Evolutionary conservation across 1,284 basidiomycete species (phyloP), one percentile per base, ranked within the genome.

Genomic region (Cryptococcus sp.): DNA sequence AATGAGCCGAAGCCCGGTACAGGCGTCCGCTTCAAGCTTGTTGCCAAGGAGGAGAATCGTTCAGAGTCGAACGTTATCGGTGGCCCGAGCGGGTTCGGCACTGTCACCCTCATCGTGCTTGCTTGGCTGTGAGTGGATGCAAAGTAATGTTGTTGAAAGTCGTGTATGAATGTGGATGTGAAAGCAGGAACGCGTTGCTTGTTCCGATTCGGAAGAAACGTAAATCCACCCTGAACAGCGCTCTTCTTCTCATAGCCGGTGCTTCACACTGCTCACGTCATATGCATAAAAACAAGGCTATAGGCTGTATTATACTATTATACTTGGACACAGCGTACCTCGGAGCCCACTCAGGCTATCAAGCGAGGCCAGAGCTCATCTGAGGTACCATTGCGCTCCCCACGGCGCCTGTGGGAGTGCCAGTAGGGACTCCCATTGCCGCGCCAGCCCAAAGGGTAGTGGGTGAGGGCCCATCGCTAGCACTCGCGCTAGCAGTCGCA

Each of bases 71-170:
- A 35, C 3, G 64, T 54, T 27, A 72, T 55, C 6, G 66, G 66
- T n/a, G 64, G 57, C n/a, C 69, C 71, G 30, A 70, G 58, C 2
- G 71, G 71, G 57, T 71, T 71, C 13, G 66, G 71, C 39, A 73
- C 30, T 1, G 67, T 70, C 35, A 71, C 40, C 22, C 66, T 48
- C 66, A 69, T 67, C n/a, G 38, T 56, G 50, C 30, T 35, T 35
- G 30, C 8, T 35, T 35, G 30, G 13, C 8, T 2, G 30, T 10
- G 7, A 13, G 30, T 13, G 10, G 30, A 35, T 35, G 30, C 30
- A 35, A 35, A 35, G 7, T 35, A 35, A 10, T 35, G 30, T 35
- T 5, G 30, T 35, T 35, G 13, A 5, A 35, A 5, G 13, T 35
- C 10, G 13, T 35, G 30, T 35, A 35, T 35, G 10, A 10, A 13